A percentile compares a stretch with the other conserved stretches of the same genome.
These are phyloP conservation scores for Pezicula radicicola DNA, from an alignment of 2,329 filamentous ascomycete species.

Conservation along the genomic window DNA sequence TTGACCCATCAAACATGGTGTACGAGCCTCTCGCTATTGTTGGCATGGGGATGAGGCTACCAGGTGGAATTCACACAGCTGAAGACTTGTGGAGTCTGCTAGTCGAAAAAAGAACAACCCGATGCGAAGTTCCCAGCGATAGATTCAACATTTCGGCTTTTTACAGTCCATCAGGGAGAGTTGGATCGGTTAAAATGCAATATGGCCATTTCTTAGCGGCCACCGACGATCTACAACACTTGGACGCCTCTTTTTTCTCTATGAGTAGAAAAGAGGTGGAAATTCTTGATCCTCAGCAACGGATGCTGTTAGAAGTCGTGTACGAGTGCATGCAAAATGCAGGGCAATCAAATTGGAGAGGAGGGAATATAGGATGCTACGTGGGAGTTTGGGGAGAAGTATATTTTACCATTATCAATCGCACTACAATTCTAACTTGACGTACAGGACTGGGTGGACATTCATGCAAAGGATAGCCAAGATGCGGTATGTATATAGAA, in stretches of 20 bases:
- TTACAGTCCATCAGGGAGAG: conserved; percentile 12
- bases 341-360: conserved; percentile 7
- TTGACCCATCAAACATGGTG: not conserved
- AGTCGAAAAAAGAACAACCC: conserved; percentile 20
- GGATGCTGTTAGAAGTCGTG: conserved; percentile 15
- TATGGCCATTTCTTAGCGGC: conserved; percentile 27
- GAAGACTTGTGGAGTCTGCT: conserved; percentile 30
- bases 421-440: not conserved
- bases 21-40: conserved; percentile 28
- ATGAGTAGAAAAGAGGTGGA: conserved; percentile 26
- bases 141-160: conserved; percentile 26
- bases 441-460: conserved; percentile 4
- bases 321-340: conserved; percentile 14
- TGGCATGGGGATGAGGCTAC: conserved; percentile 31
- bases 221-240: conserved; percentile 16
- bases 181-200: conserved; percentile 11
- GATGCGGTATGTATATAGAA: not conserved
- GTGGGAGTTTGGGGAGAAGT: conserved; percentile 6
- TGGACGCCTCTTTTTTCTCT: conserved; percentile 32
- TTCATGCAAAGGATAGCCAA: conserved; percentile 1
- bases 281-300: conserved; percentile 26
- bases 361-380: conserved; percentile 10
- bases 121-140: conserved; percentile 21
- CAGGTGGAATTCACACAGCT: conserved; percentile 23
- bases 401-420: not conserved